These are phyloP conservation scores for Tuber aestivum DNA, from an alignment of 495 filamentous ascomycete species.

Conservation along the genomic window DNA sequence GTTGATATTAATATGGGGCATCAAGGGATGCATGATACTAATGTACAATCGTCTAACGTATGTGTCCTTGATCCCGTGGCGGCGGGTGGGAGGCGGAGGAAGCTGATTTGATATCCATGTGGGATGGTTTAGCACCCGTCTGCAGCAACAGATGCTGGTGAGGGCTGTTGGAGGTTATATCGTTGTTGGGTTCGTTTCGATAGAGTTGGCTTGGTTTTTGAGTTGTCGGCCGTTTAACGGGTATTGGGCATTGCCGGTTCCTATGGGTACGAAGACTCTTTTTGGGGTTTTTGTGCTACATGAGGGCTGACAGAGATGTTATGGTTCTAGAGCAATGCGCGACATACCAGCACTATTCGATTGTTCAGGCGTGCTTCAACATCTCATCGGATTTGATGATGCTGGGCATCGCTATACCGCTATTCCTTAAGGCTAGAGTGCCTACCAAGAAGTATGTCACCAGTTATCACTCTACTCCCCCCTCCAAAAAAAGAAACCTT, in stretches of 20 bases:
- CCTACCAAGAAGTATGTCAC: slow-evolving; percentile 41
- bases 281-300: neutral
- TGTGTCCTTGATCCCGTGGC: neutral
- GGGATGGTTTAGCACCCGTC: slow-evolving; percentile 26
- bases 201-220: slow-evolving; percentile 46
- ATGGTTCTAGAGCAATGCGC: slow-evolving; percentile 46
- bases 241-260: slow-evolving; percentile 48
- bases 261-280: slow-evolving; percentile 26
- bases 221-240: slow-evolving; percentile 45
- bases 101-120: neutral
- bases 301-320: slow-evolving; percentile 7
- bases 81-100: neutral
- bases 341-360: slow-evolving; percentile 48
- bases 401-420: slow-evolving; percentile 47
- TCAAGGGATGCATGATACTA: slow-evolving; percentile 53
- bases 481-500: no score
- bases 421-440: slow-evolving; percentile 45
- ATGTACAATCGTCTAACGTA: slow-evolving; percentile 49
- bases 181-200: slow-evolving; percentile 41
- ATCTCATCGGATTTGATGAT: slow-evolving; percentile 50
- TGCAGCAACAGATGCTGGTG: slow-evolving; percentile 43
- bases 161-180: slow-evolving; percentile 43
- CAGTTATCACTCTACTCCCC: neutral
- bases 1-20: slow-evolving; percentile 49
- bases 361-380: slow-evolving; percentile 50